Evolutionary conservation across 1,139 yeast species (phyloP), one percentile per base, ranked within the genome.

Genomic region (Yamadazyma atmosphaerica): DNA sequence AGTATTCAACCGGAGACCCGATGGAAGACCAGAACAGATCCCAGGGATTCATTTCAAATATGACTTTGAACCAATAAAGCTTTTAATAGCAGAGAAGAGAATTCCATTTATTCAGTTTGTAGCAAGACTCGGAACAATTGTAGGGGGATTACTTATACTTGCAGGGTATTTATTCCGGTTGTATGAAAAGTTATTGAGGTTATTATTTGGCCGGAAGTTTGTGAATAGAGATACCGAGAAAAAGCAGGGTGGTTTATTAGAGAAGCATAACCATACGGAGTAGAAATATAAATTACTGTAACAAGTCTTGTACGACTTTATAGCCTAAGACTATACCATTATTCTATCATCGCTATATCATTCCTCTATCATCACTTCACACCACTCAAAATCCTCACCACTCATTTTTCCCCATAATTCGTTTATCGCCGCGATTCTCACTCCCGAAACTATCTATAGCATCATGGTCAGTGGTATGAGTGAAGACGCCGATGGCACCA

Each of bases 41-140:
- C 96, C 97, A 2, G 98, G 98, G 0, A 81, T 92, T 26, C 86
- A 74, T 55, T 79, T 92, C 67, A 77, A 77, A 40, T 92, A 90
- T 58, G 90, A 87, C 49, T 88, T 92, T 57, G 98, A 92, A 53
- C 94, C 98, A 3, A 78, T 92, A 32, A 77, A 83, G 38, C 72
- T 92, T 50, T 64, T 77, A 3, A 74, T 89, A 26, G 70, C 72
- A 21, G 98, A 90, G 56, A 70, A 68, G 39, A 72, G 98, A 44
- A 68, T 90, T 36, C 77, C 94, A 2, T 90, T 92, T 56, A 58
- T 80, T 28, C 87, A 83, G 52, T 92, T 94, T 60, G 66, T 89
- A 9, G 79, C 89, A 11, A 76, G 89, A 44, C 63, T 90, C 36
- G 84, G 86, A 7, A 90, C 96, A 2, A 84, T 92, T 29, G 50